Conservation (phyloP, 352 stramenopile genomes). For the Pythium rishiriense region DNA sequence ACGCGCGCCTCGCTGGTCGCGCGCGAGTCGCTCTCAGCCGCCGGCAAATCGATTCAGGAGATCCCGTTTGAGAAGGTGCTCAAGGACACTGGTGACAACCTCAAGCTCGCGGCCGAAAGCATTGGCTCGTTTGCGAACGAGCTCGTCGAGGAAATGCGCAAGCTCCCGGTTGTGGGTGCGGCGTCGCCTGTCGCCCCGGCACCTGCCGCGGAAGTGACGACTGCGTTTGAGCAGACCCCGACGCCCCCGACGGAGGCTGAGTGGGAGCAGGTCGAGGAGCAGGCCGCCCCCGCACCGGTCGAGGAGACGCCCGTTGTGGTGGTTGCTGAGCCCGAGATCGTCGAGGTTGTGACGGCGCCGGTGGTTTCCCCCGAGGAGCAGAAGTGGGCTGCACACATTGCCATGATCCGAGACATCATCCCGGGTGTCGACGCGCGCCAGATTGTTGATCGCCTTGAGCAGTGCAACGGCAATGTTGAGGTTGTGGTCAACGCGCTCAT, state of each 20-base stretch:
- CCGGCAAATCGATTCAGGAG: slow-evolving; percentile 57
- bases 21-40: slow-evolving; percentile 28
- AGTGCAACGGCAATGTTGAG: slow-evolving; percentile 80
- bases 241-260: slow-evolving; percentile 31
- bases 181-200: slow-evolving; percentile 12
- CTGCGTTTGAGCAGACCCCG: slow-evolving; percentile 3
- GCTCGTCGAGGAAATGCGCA: slow-evolving; percentile 64
- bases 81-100: slow-evolving; percentile 72
- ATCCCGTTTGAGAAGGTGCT: slow-evolving; percentile 84
- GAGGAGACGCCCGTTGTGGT: slow-evolving; percentile 36
- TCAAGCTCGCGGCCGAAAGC: slow-evolving; percentile 76
- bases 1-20: slow-evolving; percentile 32
- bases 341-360: slow-evolving; percentile 35
- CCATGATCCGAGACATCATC: slow-evolving; percentile 78
- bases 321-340: slow-evolving; percentile 33
- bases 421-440: slow-evolving; percentile 45
- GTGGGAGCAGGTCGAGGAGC: slow-evolving; percentile 52
- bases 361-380: slow-evolving; percentile 63
- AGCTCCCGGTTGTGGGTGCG: slow-evolving; percentile 25
- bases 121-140: slow-evolving; percentile 80
- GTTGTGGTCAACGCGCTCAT: slow-evolving; percentile 82
- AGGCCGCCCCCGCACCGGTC: slow-evolving; percentile 27
- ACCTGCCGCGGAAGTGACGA: neutral
- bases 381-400: slow-evolving; percentile 75
- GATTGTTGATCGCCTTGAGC: slow-evolving; percentile 70